Evolutionary conservation across 768 basidiomycete species (phyloP), one percentile per base, ranked within the genome.

Genomic region (Xanthoconium stramineum): DNA sequence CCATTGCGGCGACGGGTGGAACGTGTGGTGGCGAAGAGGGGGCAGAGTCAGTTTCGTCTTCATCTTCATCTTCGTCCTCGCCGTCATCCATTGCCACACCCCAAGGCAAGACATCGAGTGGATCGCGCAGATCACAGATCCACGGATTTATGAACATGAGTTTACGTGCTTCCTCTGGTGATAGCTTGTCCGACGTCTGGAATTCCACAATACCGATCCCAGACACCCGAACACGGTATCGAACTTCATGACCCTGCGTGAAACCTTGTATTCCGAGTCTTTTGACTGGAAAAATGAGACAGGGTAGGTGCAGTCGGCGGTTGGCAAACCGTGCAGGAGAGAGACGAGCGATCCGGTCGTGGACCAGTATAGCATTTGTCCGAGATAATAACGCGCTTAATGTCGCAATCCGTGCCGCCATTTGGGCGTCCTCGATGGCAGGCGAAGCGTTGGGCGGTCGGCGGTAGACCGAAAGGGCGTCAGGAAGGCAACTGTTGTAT

Each of bases 401-500:
- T 2, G 3, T 7, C 3, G 24, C n/a, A 38, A 53, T 35, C 2
- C 39, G 39, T 6, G 1, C 33, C 6, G 42, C 36, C 50, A 57
- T 47, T 13, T 47, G 33, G 0, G 11, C 1, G 13, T 36, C 30
- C 1, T 29, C 32, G 13, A 38, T 39, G 11, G 29, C 15, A n/a
- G 32, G 8, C 0, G 28, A 20, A 15, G 8, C 13, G 2, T 7
- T 9, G 0, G 50, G 44, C 0, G 14, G 12, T 13, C 36, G 28
- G 5, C 19, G 33, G 8, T 56, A 61, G 5, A 53, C 43, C 1
- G 44, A 17, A 32, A 61, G 43, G 12, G 47, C 17, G 8, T 14
- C 36, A 0, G 60, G 59, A 30, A 61, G 51, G 28, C 60, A 61
- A 24, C 24, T 24, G 24, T 24, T 24, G 24, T 24, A 24, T 24